Base-by-base conservation (phyloP, 1,139 yeast species). In the Hansenula anomala region DNA sequence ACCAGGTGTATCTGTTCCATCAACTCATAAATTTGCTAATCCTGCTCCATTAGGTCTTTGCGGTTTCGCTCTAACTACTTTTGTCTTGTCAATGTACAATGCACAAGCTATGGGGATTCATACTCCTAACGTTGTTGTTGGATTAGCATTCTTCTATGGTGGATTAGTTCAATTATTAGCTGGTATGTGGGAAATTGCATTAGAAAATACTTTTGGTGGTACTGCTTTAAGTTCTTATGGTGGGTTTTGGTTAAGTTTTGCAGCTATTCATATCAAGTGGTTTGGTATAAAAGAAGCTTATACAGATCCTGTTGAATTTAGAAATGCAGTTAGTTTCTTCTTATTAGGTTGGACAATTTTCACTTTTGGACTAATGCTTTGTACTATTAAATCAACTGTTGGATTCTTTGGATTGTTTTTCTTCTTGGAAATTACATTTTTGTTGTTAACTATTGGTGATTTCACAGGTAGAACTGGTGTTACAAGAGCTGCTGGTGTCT, bases 111-210 rank as follows among this genome's bases (percentile, higher is more conserved):
- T 67, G 67, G 77, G 77, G 14, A 67, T 73, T 36, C 47, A 51
- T 2, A 61, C 63, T 23, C 71, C 81, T 26, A 69, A 73, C 47
- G 68, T 79, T 25, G 81, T 80, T 40, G 71, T 84, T 36, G 95
- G 95, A 14, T 64, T 80, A 39, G 95, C 95, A 2, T 73, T 76
- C 55, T 88, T 88, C 62, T 88, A 88, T 62, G 95, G 95, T 41
- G 96, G 96, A n/a, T 63, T 78, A 13, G 77, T 85, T 36, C 95
- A 86, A 59, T 61, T 71, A 64, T 54, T 71, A 22, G 94, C 95
- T 22, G 81, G 81, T 5, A 60, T 71, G 43, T 75, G 78, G 78
- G 80, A 74, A 51, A 55, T 75, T 36, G 81, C 84, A 1, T 46
- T 74, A 34, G 88, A 82, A 49, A 80, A 81, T 63, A 78, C 86